phyloP scores from a whole-genome alignment of 805 yeast species.

The Teunomyces pallodes region DNA sequence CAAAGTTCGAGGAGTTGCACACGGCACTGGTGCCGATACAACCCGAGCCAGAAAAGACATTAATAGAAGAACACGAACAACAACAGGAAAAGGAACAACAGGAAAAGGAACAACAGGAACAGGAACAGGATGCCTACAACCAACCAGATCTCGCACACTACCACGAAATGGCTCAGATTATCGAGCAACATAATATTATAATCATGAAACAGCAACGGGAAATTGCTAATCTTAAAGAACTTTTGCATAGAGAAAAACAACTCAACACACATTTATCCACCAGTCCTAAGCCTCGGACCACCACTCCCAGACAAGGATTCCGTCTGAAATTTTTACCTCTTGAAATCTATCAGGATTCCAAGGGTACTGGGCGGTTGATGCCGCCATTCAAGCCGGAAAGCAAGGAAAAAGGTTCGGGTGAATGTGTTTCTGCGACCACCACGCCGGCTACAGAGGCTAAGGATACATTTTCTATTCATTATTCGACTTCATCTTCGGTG shows the following conservation, averaged over 20 bases:
- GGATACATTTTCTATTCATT: background rate
- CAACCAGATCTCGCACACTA: slow-evolving; percentile 12
- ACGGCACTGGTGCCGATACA: background rate
- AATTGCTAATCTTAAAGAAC: slow-evolving; percentile 19
- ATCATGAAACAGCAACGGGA: slow-evolving; percentile 25
- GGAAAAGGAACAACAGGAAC: background rate
- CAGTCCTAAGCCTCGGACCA: background rate
- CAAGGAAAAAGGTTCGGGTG: background rate
- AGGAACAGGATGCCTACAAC: background rate
- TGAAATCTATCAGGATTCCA: slow-evolving; percentile 1
- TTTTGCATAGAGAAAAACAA: slow-evolving; percentile 22
- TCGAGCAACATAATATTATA: slow-evolving; percentile 20
- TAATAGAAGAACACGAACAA: no score
- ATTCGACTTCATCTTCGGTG: slow-evolving; percentile 15
- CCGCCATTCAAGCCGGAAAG: slow-evolving; percentile 4
- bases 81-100: no score
- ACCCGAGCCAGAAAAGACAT: background rate
- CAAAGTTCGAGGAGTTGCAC: background rate
- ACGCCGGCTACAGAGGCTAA: background rate
- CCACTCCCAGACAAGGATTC: background rate
- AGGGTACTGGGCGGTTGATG: background rate
- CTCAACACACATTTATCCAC: slow-evolving; percentile 10
- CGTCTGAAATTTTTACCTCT: slow-evolving; percentile 10
- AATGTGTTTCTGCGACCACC: background rate
- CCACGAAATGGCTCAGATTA: slow-evolving; percentile 21